Base-by-base conservation (phyloP, 2,329 filamentous ascomycete genomes). In the Pestalotiopsis sp. region DNA sequence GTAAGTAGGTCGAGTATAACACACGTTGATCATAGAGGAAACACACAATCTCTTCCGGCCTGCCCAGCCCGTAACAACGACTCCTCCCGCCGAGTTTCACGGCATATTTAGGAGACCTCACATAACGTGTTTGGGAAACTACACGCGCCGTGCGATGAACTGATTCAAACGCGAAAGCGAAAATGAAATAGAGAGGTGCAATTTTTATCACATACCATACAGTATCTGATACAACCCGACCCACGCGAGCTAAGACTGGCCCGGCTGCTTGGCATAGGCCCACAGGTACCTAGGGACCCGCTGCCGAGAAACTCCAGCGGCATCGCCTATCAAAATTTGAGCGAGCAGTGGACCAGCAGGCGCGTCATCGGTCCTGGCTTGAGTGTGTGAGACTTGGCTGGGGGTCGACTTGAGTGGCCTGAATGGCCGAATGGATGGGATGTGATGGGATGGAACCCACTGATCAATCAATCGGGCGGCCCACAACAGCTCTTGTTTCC, bases 311-410 rank as follows among this genome's bases (percentile, higher is more conserved):
- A 17, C 61, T 36, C 61, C 61, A 63, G 27, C 25, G 27, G 38
- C 65, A 66, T 27, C 56, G 66, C 66, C 66, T 68, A 64, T 68
- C 66, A 68, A 64, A 68, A 68, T 45, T 64, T 64, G 66, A 68
- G 49, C 66, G 31, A 49, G 17, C 49, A n/a, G 66, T 68, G 66
- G 66, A 36, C 49, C 66, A 17, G 20, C 45, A 49, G 23, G 66
- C 60, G 61, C 61, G 61, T 64, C 61, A 64, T 63, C 49, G 25
- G 41, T 49, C n/a, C 38, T 20, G 9, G 17, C 14, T n/a, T 36
- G 31, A 36, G 45, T 52, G 45, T 52, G 45, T 52, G 45, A 52
- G 45, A 52, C 45, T 52, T 17, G 45, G 17, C n/a, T 17, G 45
- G 17, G 17, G 17, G 20, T 52, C 45, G 17, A 31, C 12, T 25